phyloP scores from a whole-genome alignment of 495 filamentous ascomycete species.

The Aspergillus indologenus region DNA sequence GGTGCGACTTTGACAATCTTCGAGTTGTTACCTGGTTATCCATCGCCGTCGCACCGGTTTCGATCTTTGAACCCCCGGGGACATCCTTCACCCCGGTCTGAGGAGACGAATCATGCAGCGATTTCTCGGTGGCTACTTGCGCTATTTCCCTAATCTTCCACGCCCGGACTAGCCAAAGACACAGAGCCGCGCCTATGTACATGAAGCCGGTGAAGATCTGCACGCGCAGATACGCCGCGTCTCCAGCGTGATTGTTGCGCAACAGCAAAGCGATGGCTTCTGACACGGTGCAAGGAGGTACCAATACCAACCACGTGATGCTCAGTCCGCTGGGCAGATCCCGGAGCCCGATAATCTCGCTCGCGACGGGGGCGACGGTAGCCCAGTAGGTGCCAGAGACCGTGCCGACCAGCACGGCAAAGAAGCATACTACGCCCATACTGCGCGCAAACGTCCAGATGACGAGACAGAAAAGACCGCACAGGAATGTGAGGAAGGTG shows the following conservation, averaged over 20 bases:
- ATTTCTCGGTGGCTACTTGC: conserved; percentile 21
- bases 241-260: conserved; percentile 37
- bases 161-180: conserved; percentile 42
- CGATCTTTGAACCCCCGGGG: not conserved
- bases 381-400: conserved; percentile 76
- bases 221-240: conserved; percentile 54
- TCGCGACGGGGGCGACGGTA: conserved; percentile 64
- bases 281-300: conserved; percentile 69
- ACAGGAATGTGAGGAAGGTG: conserved; percentile 58
- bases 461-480: conserved; percentile 63
- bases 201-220: conserved; percentile 66
- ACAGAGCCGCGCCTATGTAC: conserved; percentile 58
- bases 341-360: conserved; percentile 73
- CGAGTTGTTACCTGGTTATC: not conserved
- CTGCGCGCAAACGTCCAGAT: conserved; percentile 71
- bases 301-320: conserved; percentile 73
- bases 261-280: conserved; percentile 75
- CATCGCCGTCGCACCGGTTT: not conserved
- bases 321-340: conserved; percentile 69
- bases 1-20: not conserved
- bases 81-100: not conserved
- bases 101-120: conserved; percentile 13
- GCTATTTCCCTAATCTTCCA: conserved; percentile 61
- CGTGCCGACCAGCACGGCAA: conserved; percentile 64
- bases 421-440: conserved; percentile 67